Percentiles rank a stretch among this genome's conserved stretches.
phyloP scores from a whole-genome alignment of 2,329 filamentous ascomycete species.

The Berkeleyomyces basicola region DNA sequence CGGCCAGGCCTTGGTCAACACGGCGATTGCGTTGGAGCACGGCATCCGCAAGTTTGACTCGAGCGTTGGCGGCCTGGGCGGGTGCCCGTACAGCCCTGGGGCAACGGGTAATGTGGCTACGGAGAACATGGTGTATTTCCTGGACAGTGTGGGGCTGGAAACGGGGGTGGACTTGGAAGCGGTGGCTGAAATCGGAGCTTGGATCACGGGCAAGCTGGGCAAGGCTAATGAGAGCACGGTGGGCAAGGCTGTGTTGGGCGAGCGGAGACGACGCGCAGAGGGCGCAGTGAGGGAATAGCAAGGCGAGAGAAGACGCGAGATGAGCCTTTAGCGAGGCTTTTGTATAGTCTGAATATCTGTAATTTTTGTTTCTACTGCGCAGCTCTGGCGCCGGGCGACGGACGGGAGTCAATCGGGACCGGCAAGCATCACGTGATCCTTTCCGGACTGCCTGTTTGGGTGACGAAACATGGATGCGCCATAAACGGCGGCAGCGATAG shows the following conservation, averaged over 20 bases:
- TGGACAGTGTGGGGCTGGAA: slow-evolving; percentile 56
- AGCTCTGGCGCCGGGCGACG: too few relatives aligned
- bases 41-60: slow-evolving; percentile 67
- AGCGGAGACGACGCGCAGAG: slow-evolving; percentile 18
- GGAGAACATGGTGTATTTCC: slow-evolving; percentile 66
- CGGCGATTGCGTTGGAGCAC: slow-evolving; percentile 57
- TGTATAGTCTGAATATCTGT: too few relatives aligned
- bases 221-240: slow-evolving; percentile 48
- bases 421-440: too few relatives aligned
- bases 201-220: slow-evolving; percentile 51
- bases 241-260: slow-evolving; percentile 46
- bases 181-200: slow-evolving; percentile 51
- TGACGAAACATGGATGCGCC: slow-evolving; percentile 13
- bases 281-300: neutral
- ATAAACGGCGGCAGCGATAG: neutral
- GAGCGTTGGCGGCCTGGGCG: slow-evolving; percentile 64
- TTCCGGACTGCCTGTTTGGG: too few relatives aligned
- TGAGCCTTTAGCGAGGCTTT: too few relatives aligned
- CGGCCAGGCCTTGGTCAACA: slow-evolving; percentile 71
- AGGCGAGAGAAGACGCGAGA: neutral
- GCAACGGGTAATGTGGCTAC: slow-evolving; percentile 77
- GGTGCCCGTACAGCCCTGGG: slow-evolving; percentile 71
- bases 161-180: slow-evolving; percentile 56
- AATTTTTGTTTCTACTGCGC: too few relatives aligned
- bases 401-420: too few relatives aligned